Percentiles rank a stretch among this genome's conserved stretches.
Conservation (phyloP, 352 stramenopile species). For the Plasmopara viticola region DNA sequence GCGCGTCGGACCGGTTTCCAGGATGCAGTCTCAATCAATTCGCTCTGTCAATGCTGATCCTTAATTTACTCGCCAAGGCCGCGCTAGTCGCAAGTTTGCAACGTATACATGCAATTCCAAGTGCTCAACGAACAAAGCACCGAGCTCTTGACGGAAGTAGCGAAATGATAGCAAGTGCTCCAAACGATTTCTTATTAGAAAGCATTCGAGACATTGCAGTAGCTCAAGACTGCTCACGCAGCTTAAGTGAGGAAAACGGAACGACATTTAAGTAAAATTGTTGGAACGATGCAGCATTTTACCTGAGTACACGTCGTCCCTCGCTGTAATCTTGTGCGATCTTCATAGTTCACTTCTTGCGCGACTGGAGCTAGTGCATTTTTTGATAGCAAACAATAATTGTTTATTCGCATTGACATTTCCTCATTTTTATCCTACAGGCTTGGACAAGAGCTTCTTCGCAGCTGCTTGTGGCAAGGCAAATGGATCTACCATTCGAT, state of each 20-base stretch:
- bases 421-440: not conserved
- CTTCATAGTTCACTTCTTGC: too few relatives aligned
- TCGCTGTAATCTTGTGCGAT: too few relatives aligned
- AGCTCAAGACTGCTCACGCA: not conserved
- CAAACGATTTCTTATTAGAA: not conserved
- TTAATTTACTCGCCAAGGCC: too few relatives aligned
- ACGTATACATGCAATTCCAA: not conserved
- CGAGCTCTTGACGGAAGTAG: not conserved
- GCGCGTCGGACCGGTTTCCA: too few relatives aligned
- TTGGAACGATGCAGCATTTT: too few relatives aligned
- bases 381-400: too few relatives aligned
- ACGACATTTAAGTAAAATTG: too few relatives aligned
- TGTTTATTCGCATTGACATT: not conserved
- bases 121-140: not conserved
- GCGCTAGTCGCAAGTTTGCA: too few relatives aligned
- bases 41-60: too few relatives aligned
- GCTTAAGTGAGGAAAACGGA: not conserved
- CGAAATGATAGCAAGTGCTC: not conserved
- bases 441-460: not conserved
- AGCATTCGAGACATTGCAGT: not conserved
- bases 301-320: too few relatives aligned
- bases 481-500: conserved; percentile 54
- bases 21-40: too few relatives aligned
- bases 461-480: not conserved
- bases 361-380: too few relatives aligned